Percentiles rank a stretch among this genome's conserved stretches.
Conservation (phyloP, 2,329 filamentous ascomycete genomes). For the Peltaster fructicola region DNA sequence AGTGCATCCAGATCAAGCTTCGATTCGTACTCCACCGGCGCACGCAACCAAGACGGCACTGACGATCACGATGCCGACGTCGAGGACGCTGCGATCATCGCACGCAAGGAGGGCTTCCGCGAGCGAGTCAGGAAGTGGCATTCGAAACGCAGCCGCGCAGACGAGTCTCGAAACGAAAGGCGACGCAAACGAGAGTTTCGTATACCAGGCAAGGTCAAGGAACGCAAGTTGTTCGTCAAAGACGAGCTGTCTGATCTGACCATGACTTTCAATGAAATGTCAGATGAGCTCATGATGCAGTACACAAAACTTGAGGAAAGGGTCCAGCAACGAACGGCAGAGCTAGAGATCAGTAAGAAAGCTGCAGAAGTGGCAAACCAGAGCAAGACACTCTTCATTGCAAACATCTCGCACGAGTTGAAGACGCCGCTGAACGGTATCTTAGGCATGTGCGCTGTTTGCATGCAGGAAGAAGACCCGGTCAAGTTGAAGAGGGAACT, state of each 20-base stretch:
- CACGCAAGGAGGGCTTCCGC: constrained; percentile 29
- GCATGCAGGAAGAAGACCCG: constrained; percentile 78
- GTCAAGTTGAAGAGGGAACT: constrained; percentile 63
- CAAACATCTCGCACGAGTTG: constrained; percentile 74
- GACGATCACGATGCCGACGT: constrained; percentile 27
- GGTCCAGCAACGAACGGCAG: constrained; percentile 63
- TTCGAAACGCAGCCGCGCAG: no score
- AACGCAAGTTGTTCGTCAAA: constrained; percentile 55
- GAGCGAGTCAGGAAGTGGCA: no score
- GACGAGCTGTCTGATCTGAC: constrained; percentile 78
- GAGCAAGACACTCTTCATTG: constrained; percentile 94
- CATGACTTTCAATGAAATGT: constrained; percentile 82
- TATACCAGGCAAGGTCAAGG: constrained; percentile 67
- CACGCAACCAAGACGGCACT: constrained; percentile 7
- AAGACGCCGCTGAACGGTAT: constrained; percentile 94
- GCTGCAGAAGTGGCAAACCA: constrained; percentile 89
- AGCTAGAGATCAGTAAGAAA: constrained; percentile 78
- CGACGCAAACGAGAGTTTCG: constrained; percentile 45
- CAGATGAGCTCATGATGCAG: constrained; percentile 71
- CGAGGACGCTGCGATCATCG: constrained; percentile 20
- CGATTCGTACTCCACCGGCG: constrained; percentile 12
- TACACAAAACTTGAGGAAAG: constrained; percentile 72
- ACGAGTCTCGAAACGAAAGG: constrained; percentile 22
- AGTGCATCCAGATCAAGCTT: constrained; percentile 32
- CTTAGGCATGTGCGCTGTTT: constrained; percentile 80